Evolutionary conservation across 176 grass and related monocot species (phyloP).

Genomic region (Pharus latifolius): DNA sequence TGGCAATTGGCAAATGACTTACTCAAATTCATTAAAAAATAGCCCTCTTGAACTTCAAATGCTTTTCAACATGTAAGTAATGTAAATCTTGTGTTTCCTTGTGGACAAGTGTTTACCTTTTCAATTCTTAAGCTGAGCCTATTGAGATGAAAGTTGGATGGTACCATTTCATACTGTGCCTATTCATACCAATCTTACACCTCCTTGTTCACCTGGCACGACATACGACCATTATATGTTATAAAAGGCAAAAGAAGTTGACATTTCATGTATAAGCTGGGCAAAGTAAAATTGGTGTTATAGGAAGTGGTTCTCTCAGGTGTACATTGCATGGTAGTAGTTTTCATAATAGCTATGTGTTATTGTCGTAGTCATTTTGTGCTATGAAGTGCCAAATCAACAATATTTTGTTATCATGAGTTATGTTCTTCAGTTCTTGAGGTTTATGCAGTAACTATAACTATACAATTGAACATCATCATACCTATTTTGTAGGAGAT

Average conservation of each 20-base stretch:
- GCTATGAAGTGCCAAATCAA: neutral
- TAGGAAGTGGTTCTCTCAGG: too few relatives aligned
- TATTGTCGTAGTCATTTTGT: too few relatives aligned
- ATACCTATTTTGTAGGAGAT: constrained; percentile 49
- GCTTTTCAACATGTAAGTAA: neutral
- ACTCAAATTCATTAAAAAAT: neutral
- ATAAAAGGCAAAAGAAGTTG: too few relatives aligned
- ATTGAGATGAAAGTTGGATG: neutral
- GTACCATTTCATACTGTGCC: neutral
- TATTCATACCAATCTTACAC: neutral
- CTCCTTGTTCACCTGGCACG: neutral
- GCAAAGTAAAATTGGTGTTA: neutral
- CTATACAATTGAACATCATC: neutral
- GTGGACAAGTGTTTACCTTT: neutral
- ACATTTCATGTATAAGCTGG: too few relatives aligned
- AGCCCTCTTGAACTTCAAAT: neutral
- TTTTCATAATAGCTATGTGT: too few relatives aligned
- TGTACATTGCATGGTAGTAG: too few relatives aligned
- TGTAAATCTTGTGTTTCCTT: neutral
- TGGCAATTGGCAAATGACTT: neutral
- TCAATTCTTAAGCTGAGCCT: neutral
- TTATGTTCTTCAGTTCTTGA: too few relatives aligned
- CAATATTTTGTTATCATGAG: too few relatives aligned
- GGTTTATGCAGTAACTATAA: too few relatives aligned
- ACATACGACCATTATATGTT: neutral